These are phyloP conservation scores for Juglanconis sp. DNA, from an alignment of 2,329 filamentous ascomycete genomes.

Conservation along the genomic window DNA sequence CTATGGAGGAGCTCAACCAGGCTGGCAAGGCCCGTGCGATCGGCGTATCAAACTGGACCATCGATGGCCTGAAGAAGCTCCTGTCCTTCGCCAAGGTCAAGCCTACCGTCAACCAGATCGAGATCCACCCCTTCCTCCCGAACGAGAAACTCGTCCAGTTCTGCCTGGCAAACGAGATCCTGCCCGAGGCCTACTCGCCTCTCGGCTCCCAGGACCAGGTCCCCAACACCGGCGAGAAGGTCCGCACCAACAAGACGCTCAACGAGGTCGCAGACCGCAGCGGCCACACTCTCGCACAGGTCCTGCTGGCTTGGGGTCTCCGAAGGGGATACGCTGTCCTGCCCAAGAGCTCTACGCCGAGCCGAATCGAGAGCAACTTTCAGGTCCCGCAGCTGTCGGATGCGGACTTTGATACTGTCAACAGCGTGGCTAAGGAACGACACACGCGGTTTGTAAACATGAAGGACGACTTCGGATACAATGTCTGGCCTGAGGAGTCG, in stretches of 20 bases:
- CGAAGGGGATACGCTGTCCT: slow-evolving; percentile 64
- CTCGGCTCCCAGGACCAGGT: slow-evolving; percentile 67
- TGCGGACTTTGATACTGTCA: slow-evolving; percentile 59
- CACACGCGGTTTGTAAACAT: slow-evolving; percentile 75
- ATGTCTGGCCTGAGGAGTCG: slow-evolving; percentile 64
- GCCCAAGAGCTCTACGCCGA: slow-evolving; percentile 67
- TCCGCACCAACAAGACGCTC: slow-evolving; percentile 56
- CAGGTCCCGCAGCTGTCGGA: slow-evolving; percentile 52
- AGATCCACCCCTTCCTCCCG: slow-evolving; percentile 45
- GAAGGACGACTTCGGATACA: slow-evolving; percentile 76
- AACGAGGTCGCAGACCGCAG: slow-evolving; percentile 56
- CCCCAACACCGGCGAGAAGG: slow-evolving; percentile 64
- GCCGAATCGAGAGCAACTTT: slow-evolving; percentile 64
- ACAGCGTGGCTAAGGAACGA: slow-evolving; percentile 62
- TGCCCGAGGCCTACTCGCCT: slow-evolving; percentile 49
- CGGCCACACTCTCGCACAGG: slow-evolving; percentile 57
- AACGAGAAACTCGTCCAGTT: slow-evolving; percentile 49
- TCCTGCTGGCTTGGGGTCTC: slow-evolving; percentile 64
- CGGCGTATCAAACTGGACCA: slow-evolving; percentile 58
- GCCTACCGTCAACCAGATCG: slow-evolving; percentile 51
- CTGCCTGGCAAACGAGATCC: slow-evolving; percentile 49
- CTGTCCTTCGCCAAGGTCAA: slow-evolving; percentile 44
- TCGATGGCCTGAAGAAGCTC: slow-evolving; percentile 51
- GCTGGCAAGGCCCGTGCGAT: slow-evolving; percentile 55
- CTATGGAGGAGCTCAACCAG: slow-evolving; percentile 57